Percentiles rank a stretch among this genome's conserved stretches.
Evolutionary conservation across 345 rosid genomes (phyloP).

Genomic region (Raphanus raphanistrum): DNA sequence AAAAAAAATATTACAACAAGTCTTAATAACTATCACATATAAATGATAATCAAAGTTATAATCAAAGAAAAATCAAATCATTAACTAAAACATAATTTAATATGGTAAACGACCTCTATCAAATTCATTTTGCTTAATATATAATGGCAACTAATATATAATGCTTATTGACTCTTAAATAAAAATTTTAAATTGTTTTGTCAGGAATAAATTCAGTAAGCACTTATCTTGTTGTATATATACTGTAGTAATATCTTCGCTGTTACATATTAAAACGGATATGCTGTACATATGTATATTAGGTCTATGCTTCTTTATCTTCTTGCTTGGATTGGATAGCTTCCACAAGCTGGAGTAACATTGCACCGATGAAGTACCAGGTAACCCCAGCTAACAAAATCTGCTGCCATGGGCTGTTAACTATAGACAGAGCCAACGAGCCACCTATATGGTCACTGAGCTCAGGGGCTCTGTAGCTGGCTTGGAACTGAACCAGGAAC

Average conservation of each 20-base stretch:
- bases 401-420: conserved; percentile 74
- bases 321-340: conserved; percentile 35
- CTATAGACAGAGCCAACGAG: conserved; percentile 57
- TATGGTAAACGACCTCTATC: too few species aligned
- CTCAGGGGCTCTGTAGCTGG: conserved; percentile 44
- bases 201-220: conserved; percentile 3
- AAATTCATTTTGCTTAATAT: too few species aligned
- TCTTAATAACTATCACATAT: too few species aligned
- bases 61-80: too few species aligned
- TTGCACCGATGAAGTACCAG: conserved; percentile 57
- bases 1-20: too few species aligned
- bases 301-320: conserved; percentile 21
- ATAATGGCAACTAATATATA: too few species aligned
- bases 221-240: conserved; percentile 15
- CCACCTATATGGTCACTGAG: conserved; percentile 70
- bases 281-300: neutral
- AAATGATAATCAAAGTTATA: too few species aligned
- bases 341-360: conserved; percentile 44
- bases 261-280: conserved; percentile 15
- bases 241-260: neutral
- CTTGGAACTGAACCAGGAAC: conserved; percentile 44
- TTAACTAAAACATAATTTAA: too few species aligned
- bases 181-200: neutral
- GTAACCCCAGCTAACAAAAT: conserved; percentile 54
- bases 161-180: neutral